These are phyloP conservation scores for Ananas comosus DNA, from an alignment of 176 grass and related monocot species.

Conservation along the genomic window DNA sequence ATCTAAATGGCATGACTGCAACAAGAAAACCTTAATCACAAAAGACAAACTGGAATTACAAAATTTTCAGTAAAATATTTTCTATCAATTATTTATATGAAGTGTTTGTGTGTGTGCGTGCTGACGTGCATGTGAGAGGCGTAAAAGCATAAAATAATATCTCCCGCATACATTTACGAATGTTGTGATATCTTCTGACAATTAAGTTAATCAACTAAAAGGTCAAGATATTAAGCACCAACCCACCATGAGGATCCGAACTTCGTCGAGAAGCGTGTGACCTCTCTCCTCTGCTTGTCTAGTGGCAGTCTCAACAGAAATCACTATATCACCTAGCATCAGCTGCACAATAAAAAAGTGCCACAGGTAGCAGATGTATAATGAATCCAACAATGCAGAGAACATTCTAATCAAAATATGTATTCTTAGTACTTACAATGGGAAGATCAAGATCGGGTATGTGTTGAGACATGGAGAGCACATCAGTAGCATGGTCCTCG, in stretches of 20 bases:
- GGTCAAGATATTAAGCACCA: background rate
- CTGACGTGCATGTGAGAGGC: too few species aligned
- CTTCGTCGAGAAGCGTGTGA: constrained; percentile 86
- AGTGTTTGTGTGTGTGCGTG: too few species aligned
- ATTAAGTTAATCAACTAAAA: background rate
- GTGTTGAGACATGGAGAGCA: constrained; percentile 63
- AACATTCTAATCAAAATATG: constrained; percentile 17
- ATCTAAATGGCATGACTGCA: background rate
- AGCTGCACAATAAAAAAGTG: constrained; percentile 40
- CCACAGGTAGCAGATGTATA: constrained; percentile 6
- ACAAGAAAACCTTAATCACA: background rate
- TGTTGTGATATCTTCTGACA: background rate
- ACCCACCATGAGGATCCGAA: constrained; percentile 63
- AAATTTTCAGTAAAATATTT: background rate
- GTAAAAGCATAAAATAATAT: too few species aligned
- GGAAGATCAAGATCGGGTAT: constrained; percentile 64
- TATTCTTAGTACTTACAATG: constrained; percentile 44
- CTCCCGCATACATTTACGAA: too few species aligned
- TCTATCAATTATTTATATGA: too few species aligned
- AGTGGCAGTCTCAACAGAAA: constrained; percentile 83
- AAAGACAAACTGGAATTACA: background rate
- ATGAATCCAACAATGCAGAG: background rate
- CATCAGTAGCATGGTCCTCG: constrained; percentile 44
- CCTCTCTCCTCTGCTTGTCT: constrained; percentile 91
- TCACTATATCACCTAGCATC: constrained; percentile 76